Conservation (phyloP, 768 basidiomycete genomes). For the Lentinus brumalis region DNA sequence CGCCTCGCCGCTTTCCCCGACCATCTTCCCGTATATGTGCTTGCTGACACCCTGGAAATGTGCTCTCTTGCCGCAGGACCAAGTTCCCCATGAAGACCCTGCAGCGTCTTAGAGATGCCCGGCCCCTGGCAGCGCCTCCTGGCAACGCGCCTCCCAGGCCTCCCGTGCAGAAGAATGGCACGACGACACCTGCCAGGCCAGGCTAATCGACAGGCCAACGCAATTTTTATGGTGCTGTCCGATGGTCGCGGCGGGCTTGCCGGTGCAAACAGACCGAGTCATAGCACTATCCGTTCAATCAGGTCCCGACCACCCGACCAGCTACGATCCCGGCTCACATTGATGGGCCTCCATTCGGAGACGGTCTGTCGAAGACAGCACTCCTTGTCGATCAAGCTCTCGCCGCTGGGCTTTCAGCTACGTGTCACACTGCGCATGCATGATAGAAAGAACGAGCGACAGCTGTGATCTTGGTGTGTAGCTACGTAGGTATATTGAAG, state of each 20-base stretch:
- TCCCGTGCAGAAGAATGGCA: conserved; percentile 13
- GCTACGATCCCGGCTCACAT: too few species aligned
- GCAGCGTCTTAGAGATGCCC: conserved; percentile 71
- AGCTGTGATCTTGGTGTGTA: too few species aligned
- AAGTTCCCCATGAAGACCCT: conserved; percentile 95
- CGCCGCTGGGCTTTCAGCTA: too few species aligned
- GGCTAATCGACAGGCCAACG: neutral
- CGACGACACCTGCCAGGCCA: conserved; percentile 10
- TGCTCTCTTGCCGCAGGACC: conserved; percentile 51
- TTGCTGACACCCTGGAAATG: conserved; percentile 2
- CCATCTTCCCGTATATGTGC: neutral
- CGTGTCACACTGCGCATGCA: too few species aligned
- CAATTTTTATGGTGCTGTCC: neutral
- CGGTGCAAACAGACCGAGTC: too few species aligned
- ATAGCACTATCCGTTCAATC: too few species aligned
- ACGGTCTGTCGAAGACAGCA: too few species aligned
- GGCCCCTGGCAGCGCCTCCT: conserved; percentile 22
- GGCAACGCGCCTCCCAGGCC: conserved; percentile 2
- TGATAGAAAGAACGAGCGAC: too few species aligned
- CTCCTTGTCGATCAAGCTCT: too few species aligned
- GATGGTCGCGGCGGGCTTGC: neutral
- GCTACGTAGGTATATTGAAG: too few species aligned
- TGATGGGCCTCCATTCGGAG: too few species aligned
- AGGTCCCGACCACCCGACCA: too few species aligned
- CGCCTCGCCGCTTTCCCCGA: conserved; percentile 7